These are phyloP conservation scores for Coemansia sp. DNA, from an alignment of 192 early-diverging fungal species.

Conservation along the genomic window DNA sequence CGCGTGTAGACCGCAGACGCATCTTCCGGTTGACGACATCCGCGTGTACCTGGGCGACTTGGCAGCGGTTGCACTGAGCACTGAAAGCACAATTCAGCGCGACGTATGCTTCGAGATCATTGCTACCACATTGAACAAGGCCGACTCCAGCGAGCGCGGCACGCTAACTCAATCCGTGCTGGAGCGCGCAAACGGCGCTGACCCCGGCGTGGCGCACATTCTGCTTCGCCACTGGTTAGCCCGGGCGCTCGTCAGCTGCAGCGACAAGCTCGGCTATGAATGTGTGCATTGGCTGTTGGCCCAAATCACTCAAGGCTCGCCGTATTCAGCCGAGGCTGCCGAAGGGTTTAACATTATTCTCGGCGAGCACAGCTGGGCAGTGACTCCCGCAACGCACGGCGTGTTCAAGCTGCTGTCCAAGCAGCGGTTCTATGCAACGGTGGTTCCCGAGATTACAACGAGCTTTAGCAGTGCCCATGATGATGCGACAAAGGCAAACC, in stretches of 20 bases:
- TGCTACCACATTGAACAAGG: constrained; percentile 68
- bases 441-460: constrained; percentile 62
- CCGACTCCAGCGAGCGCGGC: constrained; percentile 35
- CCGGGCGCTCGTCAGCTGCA: constrained; percentile 36
- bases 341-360: constrained; percentile 71
- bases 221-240: constrained; percentile 40
- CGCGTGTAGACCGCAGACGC: constrained; percentile 46
- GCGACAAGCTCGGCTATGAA: constrained; percentile 39
- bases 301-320: constrained; percentile 15
- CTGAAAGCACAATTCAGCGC: constrained; percentile 40
- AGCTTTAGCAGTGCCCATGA: constrained; percentile 38
- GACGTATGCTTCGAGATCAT: constrained; percentile 56
- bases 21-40: constrained; percentile 50
- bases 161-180: constrained; percentile 20
- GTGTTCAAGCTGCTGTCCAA: constrained; percentile 67
- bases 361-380: constrained; percentile 62
- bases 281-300: constrained; percentile 32
- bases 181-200: background rate
- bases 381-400: constrained; percentile 59
- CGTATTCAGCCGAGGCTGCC: constrained; percentile 43
- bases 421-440: constrained; percentile 79
- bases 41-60: constrained; percentile 46
- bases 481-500: constrained; percentile 61
- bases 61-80: constrained; percentile 37
- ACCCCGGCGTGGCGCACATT: background rate